Base-by-base conservation (phyloP, 805 yeast species). In the Myxozyma vanderwaltii region DNA sequence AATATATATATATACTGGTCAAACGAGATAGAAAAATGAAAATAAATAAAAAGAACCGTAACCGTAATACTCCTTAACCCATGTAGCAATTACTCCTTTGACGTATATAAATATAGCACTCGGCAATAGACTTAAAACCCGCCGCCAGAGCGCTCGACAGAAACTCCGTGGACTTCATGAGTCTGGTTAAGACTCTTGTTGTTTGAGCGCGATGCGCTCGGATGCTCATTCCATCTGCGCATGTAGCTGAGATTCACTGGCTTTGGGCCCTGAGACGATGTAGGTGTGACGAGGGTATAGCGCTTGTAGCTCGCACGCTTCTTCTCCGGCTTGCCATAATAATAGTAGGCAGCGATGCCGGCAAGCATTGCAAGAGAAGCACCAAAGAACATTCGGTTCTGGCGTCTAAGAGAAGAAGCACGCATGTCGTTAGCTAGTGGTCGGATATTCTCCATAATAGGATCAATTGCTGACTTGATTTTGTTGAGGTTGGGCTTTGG, bases 61-160 rank as follows among this genome's bases (percentile, higher is more conserved):
- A 38, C n/a, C 21, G 15, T n/a, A 15, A 17, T 38, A 38, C 41
- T 38, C 41, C 41, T 8, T 38, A 6, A 13, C n/a, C 41, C 41
- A 38, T 38, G 4, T 29, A 38, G n/a, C 36, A 8, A 8, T 8
- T 10, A 13, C 41, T 15, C 41, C 41, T 17, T 10, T 33, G 12
- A 8, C 8, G 8, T 33, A 10, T 33, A 13, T 33, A 33, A 13
- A 15, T 13, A 5, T 38, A 2, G 51, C 24, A 46, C n/a, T n/a
- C n/a, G n/a, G n/a, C n/a, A n/a, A n/a, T 15, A 5, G 3, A 33
- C 43, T 51, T 31, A 59, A 47, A 59, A 24, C 1, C 63, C 63
- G 23, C 63, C 63, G n/a, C 63, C 63, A 13, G 63, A 56, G 31
- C 63, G 56, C 43, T 55, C 63, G 29, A 56, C 63, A 39, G 40